Percentiles rank a stretch among this genome's conserved stretches.
These are phyloP conservation scores for Beauveria australis DNA, from an alignment of 2,329 filamentous ascomycete genomes.

Conservation along the genomic window DNA sequence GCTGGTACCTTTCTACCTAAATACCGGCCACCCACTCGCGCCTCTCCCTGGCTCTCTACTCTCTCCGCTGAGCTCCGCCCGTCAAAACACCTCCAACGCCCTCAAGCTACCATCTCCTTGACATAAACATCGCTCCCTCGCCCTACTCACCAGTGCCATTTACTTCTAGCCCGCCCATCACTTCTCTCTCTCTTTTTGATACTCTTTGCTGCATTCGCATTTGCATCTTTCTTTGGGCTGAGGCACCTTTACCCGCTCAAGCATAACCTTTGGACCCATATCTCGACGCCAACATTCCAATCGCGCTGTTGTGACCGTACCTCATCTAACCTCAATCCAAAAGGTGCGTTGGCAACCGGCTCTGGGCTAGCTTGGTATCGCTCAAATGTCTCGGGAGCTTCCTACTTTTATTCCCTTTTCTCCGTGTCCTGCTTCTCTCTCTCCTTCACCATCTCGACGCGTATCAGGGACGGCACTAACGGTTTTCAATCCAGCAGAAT, in stretches of 20 bases:
- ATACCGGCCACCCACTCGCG: slow-evolving; percentile 1
- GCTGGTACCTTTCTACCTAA: neutral
- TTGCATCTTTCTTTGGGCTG: slow-evolving; percentile 19
- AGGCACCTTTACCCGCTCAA: slow-evolving; percentile 12
- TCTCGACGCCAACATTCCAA: slow-evolving; percentile 28
- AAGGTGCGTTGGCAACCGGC: slow-evolving; percentile 26
- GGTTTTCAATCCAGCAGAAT: neutral
- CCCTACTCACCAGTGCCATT: slow-evolving; percentile 11
- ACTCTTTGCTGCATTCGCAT: slow-evolving; percentile 11
- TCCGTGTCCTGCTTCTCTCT: slow-evolving; percentile 4
- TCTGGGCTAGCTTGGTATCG: slow-evolving; percentile 11
- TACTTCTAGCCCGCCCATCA: slow-evolving; percentile 14
- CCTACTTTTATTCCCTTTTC: slow-evolving; percentile 12
- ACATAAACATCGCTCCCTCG: slow-evolving; percentile 13
- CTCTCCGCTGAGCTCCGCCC: slow-evolving; percentile 12
- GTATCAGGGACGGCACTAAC: slow-evolving; percentile 4
- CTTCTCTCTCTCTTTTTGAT: slow-evolving; percentile 15
- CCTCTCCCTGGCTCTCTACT: slow-evolving; percentile 5
- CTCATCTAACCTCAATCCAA: slow-evolving; percentile 23
- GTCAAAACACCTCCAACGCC: slow-evolving; percentile 15
- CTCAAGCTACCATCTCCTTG: slow-evolving; percentile 11
- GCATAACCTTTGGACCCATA: slow-evolving; percentile 12
- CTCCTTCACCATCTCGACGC: slow-evolving; percentile 1
- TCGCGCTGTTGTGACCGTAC: slow-evolving; percentile 25
- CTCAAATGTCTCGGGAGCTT: slow-evolving; percentile 23